Percentiles rank a stretch among this genome's conserved stretches.
Evolutionary conservation across 441 rosid species (phyloP).

Genomic region (Gossypium davidsonii): DNA sequence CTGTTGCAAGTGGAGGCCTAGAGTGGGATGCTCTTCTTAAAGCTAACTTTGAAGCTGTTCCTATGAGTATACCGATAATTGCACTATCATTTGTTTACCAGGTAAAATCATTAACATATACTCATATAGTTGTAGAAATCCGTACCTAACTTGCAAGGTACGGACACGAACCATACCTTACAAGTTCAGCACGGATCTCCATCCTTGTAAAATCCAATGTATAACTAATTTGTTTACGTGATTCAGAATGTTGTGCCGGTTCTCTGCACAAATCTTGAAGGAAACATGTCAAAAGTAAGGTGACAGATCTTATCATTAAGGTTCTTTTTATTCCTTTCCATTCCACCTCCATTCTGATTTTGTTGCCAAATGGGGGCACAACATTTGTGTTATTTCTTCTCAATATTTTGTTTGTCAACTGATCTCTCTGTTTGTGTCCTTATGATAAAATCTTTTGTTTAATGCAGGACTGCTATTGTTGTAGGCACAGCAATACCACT

Average conservation of each 20-base stretch:
- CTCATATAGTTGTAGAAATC: background rate
- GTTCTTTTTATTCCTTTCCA: background rate
- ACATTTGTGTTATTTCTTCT: background rate
- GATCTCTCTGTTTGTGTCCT: too few relatives aligned
- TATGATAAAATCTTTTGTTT: background rate
- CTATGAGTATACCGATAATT: conserved; percentile 90
- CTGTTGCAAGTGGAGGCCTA: conserved; percentile 66
- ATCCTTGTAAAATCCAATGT: background rate
- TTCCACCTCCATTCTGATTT: background rate
- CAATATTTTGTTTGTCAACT: background rate
- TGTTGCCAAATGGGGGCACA: background rate
- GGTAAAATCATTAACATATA: conserved; percentile 37
- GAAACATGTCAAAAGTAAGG: conserved; percentile 93
- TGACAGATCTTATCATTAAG: conserved; percentile 33
- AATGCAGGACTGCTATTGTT: conserved; percentile 73
- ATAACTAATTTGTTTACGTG: conserved; percentile 14
- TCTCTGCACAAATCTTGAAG: conserved; percentile 90
- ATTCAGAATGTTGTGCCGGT: conserved; percentile 90
- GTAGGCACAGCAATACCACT: conserved; percentile 86
- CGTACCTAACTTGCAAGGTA: background rate
- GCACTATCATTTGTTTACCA: conserved; percentile 91
- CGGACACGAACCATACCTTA: too few relatives aligned
- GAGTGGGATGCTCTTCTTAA: conserved; percentile 74
- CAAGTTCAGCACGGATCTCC: too few relatives aligned
- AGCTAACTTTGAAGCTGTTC: conserved; percentile 88